Base-by-base conservation (phyloP, 2,329 filamentous ascomycete genomes). In the Chrysoporthe puriensis region DNA sequence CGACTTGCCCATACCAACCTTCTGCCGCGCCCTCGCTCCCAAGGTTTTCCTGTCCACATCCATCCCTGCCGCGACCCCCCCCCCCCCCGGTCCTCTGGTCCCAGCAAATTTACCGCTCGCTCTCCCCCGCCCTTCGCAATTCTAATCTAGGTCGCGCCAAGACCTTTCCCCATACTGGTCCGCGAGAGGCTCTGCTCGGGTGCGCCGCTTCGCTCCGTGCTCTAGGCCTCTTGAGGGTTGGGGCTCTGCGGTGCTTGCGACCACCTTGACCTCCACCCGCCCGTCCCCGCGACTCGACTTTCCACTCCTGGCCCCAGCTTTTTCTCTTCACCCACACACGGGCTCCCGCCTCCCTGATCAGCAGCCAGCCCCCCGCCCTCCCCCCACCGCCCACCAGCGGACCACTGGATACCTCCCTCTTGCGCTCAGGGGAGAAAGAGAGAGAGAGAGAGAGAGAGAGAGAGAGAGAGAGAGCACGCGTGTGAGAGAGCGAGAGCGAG, bases 111-210 rank as follows among this genome's bases (percentile, higher is more conserved):
- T 68, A 58, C 60, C 60, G 68, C 64, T 58, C 56, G 13, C 44
- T 58, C 62, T 63, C 62, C 68, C 58, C 66, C 63, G 62, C 62
- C 65, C 63, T 66, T 65, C 63, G 54, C 59, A 63, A 63, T 70
- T 68, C 63, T 63, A 63, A 58, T 52, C 65, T 61, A 50, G 66
- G 66, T 66, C 68, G 62, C 68, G 68, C 66, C 68, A 67, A 70
- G 68, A 46, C 60, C 64, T 69, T 69, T 68, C 68, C 68, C 67
- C 67, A 69, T 69, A 69, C 63, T 66, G 66, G 36, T 67, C 61
- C 57, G 34, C 40, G 64, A 66, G 63, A 61, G 63, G 54, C 63
- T 59, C 66, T 63, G 65, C 65, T 69, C 67, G 61, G 52, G 56
- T 67, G 62, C 65, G 68, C 68, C 68, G 67, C 67, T 68, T 65